These are phyloP conservation scores for Salix arbutifolia DNA, from an alignment of 345 rosid species.

Conservation along the genomic window DNA sequence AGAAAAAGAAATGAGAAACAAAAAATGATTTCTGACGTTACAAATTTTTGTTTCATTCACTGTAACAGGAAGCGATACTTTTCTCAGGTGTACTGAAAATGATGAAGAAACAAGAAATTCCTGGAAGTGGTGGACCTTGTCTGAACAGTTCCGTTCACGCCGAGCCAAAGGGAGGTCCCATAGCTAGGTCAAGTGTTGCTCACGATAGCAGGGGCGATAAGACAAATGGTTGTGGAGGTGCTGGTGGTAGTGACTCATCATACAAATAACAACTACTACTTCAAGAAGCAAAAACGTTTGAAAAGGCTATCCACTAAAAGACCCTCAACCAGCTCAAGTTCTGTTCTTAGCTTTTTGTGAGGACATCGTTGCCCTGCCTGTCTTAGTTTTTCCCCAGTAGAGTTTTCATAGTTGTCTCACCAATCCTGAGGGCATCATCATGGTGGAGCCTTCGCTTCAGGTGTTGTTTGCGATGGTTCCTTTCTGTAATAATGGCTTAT, in stretches of 20 bases:
- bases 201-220: slow-evolving; percentile 35
- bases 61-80: slow-evolving; percentile 1
- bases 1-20: not conserved
- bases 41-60: not conserved
- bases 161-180: slow-evolving; percentile 14
- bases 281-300: slow-evolving; percentile 25
- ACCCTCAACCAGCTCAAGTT: not conserved
- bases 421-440: slow-evolving; percentile 12
- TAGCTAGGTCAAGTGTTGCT: slow-evolving; percentile 28
- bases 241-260: slow-evolving; percentile 54
- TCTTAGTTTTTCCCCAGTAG: slow-evolving; percentile 5
- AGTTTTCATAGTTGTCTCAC: slow-evolving; percentile 7
- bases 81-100: slow-evolving; percentile 15
- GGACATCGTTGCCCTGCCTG: slow-evolving; percentile 12
- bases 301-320: slow-evolving; percentile 36
- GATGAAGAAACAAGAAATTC: slow-evolving; percentile 5
- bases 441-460: slow-evolving; percentile 18
- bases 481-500: not conserved
- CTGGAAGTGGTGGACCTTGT: slow-evolving; percentile 21
- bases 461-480: slow-evolving; percentile 11
- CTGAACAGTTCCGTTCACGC: slow-evolving; percentile 11
- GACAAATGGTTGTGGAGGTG: slow-evolving; percentile 63
- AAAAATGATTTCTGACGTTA: not conserved
- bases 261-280: slow-evolving; percentile 22
- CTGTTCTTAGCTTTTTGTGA: slow-evolving; percentile 23